Percentiles rank a stretch among this genome's conserved stretches.
phyloP scores from a whole-genome alignment of 2,329 filamentous ascomycete genomes.

The Sporothrix pallida region DNA sequence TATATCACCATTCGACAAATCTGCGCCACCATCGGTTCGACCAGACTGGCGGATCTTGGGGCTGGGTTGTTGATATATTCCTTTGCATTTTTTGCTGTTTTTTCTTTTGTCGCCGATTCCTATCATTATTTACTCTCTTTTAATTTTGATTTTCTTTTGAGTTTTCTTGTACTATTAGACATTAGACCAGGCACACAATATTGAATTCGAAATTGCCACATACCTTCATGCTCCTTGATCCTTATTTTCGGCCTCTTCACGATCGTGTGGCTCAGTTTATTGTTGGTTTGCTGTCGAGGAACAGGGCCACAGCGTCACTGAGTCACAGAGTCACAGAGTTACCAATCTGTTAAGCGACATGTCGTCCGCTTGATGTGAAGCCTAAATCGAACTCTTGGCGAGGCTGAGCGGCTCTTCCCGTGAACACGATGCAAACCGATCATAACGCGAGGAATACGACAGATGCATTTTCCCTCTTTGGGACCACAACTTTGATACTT shows the following conservation, averaged over 20 bases:
- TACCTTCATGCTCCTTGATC: background rate
- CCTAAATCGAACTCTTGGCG: background rate
- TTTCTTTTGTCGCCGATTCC: background rate
- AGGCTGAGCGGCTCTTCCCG: conserved; percentile 17
- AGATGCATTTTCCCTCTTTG: background rate
- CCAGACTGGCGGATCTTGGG: background rate
- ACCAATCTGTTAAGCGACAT: background rate
- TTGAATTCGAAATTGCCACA: background rate
- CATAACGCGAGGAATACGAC: conserved; percentile 15
- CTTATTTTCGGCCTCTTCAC: background rate
- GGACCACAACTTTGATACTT: background rate
- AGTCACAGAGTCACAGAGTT: no score
- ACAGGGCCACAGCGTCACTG: no score
- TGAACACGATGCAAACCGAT: background rate
- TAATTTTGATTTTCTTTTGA: background rate
- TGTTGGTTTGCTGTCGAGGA: background rate
- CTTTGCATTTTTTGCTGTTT: background rate
- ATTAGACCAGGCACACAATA: background rate
- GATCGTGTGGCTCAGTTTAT: background rate
- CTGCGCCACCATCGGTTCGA: background rate
- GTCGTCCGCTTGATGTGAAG: background rate
- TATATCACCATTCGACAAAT: background rate
- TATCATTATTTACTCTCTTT: background rate
- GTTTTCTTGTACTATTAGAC: background rate
- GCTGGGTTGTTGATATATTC: background rate